phyloP scores from a whole-genome alignment of 2,329 filamentous ascomycete genomes.

The Phoma sp. region DNA sequence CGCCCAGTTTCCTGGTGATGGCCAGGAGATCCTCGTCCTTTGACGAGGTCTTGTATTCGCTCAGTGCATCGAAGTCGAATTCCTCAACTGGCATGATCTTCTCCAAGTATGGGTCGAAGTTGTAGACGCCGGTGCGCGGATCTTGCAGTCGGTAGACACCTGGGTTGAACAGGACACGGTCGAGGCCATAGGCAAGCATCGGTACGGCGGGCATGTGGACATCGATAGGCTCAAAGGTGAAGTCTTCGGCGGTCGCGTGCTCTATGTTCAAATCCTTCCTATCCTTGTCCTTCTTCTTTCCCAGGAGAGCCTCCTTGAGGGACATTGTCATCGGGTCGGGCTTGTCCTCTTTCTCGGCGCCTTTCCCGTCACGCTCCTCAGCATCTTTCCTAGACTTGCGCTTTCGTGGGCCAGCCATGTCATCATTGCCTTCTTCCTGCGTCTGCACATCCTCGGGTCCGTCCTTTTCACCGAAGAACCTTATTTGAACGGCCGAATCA shows the following conservation, averaged over 20 bases:
- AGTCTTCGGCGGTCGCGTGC: slow-evolving; percentile 31
- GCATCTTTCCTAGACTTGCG: background rate
- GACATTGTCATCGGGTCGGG: slow-evolving; percentile 14
- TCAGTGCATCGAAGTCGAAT: slow-evolving; percentile 88
- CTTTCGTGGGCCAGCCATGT: background rate
- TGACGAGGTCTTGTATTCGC: slow-evolving; percentile 89
- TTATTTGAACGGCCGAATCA: background rate
- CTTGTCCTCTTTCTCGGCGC: background rate
- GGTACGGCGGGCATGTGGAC: slow-evolving; percentile 63
- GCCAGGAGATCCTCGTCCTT: slow-evolving; percentile 74
- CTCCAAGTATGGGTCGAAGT: slow-evolving; percentile 94
- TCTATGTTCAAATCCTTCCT: slow-evolving; percentile 26
- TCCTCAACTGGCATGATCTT: slow-evolving; percentile 91
- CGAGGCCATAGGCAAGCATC: slow-evolving; percentile 73
- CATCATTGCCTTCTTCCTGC: no score
- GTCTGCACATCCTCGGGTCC: no score
- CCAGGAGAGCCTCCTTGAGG: slow-evolving; percentile 33
- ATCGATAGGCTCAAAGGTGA: slow-evolving; percentile 48
- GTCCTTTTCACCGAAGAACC: no score
- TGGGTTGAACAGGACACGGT: slow-evolving; percentile 90
- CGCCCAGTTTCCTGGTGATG: slow-evolving; percentile 69
- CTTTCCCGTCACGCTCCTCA: background rate
- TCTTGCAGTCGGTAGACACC: slow-evolving; percentile 92
- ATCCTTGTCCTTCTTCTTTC: slow-evolving; percentile 13
- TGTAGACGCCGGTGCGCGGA: slow-evolving; percentile 83